Evolutionary conservation across 345 rosid genomes (phyloP).

Genomic region (Rhodamnia argentea): DNA sequence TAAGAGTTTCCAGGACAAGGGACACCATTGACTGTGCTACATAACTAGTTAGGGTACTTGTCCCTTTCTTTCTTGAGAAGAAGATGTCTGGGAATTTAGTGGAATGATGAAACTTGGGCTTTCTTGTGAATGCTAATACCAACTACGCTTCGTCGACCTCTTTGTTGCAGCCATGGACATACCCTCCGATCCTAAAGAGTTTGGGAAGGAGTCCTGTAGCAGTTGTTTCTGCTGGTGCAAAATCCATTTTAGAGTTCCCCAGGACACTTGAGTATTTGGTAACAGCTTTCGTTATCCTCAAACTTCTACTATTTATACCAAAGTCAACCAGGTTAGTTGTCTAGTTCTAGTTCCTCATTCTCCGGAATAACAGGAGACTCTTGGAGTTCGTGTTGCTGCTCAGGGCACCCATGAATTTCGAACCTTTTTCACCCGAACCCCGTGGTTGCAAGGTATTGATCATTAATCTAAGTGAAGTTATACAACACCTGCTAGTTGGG

Average conservation of each 20-base stretch:
- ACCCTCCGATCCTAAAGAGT: conserved; percentile 84
- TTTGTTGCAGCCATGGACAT: conserved; percentile 74
- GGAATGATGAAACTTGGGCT: background rate
- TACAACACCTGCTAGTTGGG: too few relatives aligned
- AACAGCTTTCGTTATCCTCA: background rate
- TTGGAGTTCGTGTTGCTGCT: conserved; percentile 82
- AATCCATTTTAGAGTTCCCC: conserved; percentile 79
- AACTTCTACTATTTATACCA: background rate
- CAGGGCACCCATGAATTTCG: conserved; percentile 68
- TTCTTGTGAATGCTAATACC: background rate
- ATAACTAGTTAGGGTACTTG: background rate
- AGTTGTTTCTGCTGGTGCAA: conserved; percentile 75
- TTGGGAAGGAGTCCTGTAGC: conserved; percentile 81
- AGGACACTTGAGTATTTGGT: conserved; percentile 89
- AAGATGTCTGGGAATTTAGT: background rate
- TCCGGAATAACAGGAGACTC: conserved; percentile 58
- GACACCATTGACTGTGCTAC: background rate
- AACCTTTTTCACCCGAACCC: conserved; percentile 62
- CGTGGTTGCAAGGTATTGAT: conserved; percentile 65
- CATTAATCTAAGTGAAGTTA: background rate
- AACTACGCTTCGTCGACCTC: background rate
- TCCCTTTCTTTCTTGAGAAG: background rate
- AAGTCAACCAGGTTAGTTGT: background rate
- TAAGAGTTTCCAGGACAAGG: background rate
- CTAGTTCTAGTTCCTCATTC: background rate